Base-by-base conservation (phyloP, 164 flowering plant genomes). In the Magnolia changhungtana region DNA sequence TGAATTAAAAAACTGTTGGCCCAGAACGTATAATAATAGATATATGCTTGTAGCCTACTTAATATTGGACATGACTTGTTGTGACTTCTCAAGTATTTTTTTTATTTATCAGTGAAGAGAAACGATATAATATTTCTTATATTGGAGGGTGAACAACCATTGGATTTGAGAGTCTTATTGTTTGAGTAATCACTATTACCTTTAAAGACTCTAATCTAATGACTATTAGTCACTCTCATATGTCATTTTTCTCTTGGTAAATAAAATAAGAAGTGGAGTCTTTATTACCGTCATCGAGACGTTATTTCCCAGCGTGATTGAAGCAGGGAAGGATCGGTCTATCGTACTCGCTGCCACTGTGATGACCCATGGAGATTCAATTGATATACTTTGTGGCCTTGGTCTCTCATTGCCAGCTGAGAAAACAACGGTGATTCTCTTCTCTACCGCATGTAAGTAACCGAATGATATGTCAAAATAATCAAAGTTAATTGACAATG, bases 281-380 rank as follows among this genome's bases (percentile, higher is more conserved):
- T 23, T 16, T n/a, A 4, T 55, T 61, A 73, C 75, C 75, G 61
- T 13, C 3, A 73, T 1, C 14, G 75, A 51, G 21, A 14, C 51
- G 1, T 82, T 80, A 68, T 77, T 77, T 65, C 82, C 84, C 10
- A 82, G 79, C 49, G 51, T 67, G 24, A 82, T 77, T 8, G 72
- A 37, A 29, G 80, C 66, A 8, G 80, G 76, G 72, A 82, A 82
- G 45, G 80, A 75, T 37, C 84, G 74, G 23, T 82, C 84, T 1
- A 82, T 77, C 45, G 82, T 80, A 37, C 69, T 75, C 8, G 84
- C 82, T 61, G 80, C 84, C 13, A 82, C 80, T 3, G 78, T 77
- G 1, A 82, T 50, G 73, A 82, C 65, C 84, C 84, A 82, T 7
- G 82, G 82, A 18, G 80, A 82, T 13, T 76, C 75, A 37, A 79